These are phyloP conservation scores for Gilbertella persicaria DNA, from an alignment of 371 early-diverging fungal species.

Conservation along the genomic window DNA sequence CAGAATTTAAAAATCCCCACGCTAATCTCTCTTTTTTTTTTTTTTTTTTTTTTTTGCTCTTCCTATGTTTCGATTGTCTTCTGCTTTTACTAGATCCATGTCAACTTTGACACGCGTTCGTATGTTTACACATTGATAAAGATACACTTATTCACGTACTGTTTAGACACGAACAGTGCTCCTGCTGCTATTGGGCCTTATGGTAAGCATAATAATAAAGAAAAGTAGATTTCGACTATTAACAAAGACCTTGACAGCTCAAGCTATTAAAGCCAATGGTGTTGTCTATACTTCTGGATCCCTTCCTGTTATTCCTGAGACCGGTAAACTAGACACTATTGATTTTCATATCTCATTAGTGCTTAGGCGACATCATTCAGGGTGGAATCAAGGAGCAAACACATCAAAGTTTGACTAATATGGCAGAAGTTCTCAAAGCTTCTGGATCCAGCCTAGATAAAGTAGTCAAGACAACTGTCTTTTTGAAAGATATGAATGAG, in stretches of 20 bases:
- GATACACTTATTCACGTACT: slow-evolving; percentile 6
- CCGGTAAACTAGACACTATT: slow-evolving; percentile 21
- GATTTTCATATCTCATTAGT: too few relatives aligned
- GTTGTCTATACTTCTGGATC: slow-evolving; percentile 73
- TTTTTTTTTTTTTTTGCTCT: neutral
- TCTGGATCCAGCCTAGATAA: slow-evolving; percentile 69
- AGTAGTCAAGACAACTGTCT: slow-evolving; percentile 85
- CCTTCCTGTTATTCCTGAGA: slow-evolving; percentile 54
- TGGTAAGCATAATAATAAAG: slow-evolving; percentile 11
- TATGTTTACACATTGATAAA: neutral
- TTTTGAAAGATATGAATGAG: slow-evolving; percentile 78
- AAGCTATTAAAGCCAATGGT: slow-evolving; percentile 73
- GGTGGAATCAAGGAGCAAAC: slow-evolving; percentile 52
- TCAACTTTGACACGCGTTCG: neutral
- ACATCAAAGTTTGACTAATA: slow-evolving; percentile 67
- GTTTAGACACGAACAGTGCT: slow-evolving; percentile 20
- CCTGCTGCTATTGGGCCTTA: slow-evolving; percentile 40
- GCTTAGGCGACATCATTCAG: slow-evolving; percentile 41
- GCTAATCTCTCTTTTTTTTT: neutral
- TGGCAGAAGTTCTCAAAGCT: slow-evolving; percentile 71
- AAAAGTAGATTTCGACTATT: neutral
- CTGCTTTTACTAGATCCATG: neutral
- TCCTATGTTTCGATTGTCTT: neutral
- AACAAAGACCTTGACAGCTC: slow-evolving; percentile 16
- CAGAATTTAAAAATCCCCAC: neutral